Evolutionary conservation across 2,329 filamentous ascomycete genomes (phyloP).

Genomic region (Pseudohalonectria lignicola): DNA sequence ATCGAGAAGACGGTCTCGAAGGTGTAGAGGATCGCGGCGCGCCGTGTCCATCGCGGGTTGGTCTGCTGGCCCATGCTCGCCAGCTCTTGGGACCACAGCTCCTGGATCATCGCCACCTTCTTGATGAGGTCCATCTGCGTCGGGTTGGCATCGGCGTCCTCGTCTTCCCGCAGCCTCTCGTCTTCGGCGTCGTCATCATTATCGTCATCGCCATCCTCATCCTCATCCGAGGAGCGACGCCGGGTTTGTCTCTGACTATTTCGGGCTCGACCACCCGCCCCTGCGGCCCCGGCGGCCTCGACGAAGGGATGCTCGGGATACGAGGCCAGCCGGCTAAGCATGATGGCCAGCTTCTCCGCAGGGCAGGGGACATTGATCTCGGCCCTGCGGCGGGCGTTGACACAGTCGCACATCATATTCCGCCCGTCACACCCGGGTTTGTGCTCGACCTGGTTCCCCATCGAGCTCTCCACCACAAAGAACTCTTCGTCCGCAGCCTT

Average conservation of each 20-base stretch:
- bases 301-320: conserved; percentile 29
- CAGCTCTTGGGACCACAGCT: conserved; percentile 44
- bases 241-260: conserved; percentile 10
- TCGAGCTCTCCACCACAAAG: conserved; percentile 35
- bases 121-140: conserved; percentile 46
- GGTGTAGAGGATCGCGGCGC: conserved; percentile 52
- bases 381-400: conserved; percentile 28
- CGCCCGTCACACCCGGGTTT: conserved; percentile 34
- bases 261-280: too few species aligned
- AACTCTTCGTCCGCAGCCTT: conserved; percentile 14
- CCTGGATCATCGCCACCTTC: conserved; percentile 56
- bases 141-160: conserved; percentile 6
- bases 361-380: conserved; percentile 47
- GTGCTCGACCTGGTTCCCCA: conserved; percentile 36
- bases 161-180: neutral
- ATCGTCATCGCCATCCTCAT: conserved; percentile 12
- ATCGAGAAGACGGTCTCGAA: conserved; percentile 40
- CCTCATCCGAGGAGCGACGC: conserved; percentile 9
- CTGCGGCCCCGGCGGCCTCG: conserved; percentile 5
- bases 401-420: conserved; percentile 36
- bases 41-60: conserved; percentile 41
- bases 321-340: conserved; percentile 43
- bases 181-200: conserved; percentile 4
- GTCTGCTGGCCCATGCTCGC: conserved; percentile 10
- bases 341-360: conserved; percentile 45